Conservation (phyloP, 2,329 filamentous ascomycete species). For the Ophiocordyceps australis region DNA sequence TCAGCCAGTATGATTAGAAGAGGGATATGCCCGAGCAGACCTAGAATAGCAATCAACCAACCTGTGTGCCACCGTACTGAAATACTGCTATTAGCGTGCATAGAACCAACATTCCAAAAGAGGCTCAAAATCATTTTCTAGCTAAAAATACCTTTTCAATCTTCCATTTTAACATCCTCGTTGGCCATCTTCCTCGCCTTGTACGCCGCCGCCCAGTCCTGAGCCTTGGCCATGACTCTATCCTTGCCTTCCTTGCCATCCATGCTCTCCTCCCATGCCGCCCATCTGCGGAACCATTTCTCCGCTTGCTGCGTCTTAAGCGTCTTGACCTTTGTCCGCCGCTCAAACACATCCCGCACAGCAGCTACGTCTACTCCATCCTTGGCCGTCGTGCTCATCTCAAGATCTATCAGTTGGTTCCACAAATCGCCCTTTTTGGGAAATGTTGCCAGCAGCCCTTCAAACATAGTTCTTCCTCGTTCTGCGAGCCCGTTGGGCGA, state of each 20-base stretch:
- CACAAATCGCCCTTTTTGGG: slow-evolving; percentile 85
- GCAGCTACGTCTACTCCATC: slow-evolving; percentile 33
- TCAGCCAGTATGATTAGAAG: no score
- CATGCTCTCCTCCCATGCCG: slow-evolving; percentile 64
- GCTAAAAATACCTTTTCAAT: not conserved
- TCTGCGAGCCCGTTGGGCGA: slow-evolving; percentile 70
- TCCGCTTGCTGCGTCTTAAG: slow-evolving; percentile 71
- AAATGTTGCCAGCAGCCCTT: slow-evolving; percentile 66
- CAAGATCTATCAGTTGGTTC: slow-evolving; percentile 81
- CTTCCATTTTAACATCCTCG: slow-evolving; percentile 13
- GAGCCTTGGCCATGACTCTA: slow-evolving; percentile 51
- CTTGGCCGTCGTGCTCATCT: slow-evolving; percentile 40
- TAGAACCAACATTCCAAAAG: no score
- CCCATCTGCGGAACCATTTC: slow-evolving; percentile 85
- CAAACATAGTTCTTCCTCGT: slow-evolving; percentile 86
- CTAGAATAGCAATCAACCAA: no score
- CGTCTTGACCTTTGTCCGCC: slow-evolving; percentile 48
- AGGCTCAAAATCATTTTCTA: not conserved
- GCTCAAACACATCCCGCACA: slow-evolving; percentile 65
- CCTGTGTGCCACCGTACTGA: no score
- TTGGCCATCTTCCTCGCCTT: slow-evolving; percentile 24
- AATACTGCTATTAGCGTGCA: no score
- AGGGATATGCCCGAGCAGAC: no score
- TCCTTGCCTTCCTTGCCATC: slow-evolving; percentile 52
- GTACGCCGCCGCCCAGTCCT: slow-evolving; percentile 45